Evolutionary conservation across 768 basidiomycete species (phyloP).

Genomic region (Rhizopogon sp.): DNA sequence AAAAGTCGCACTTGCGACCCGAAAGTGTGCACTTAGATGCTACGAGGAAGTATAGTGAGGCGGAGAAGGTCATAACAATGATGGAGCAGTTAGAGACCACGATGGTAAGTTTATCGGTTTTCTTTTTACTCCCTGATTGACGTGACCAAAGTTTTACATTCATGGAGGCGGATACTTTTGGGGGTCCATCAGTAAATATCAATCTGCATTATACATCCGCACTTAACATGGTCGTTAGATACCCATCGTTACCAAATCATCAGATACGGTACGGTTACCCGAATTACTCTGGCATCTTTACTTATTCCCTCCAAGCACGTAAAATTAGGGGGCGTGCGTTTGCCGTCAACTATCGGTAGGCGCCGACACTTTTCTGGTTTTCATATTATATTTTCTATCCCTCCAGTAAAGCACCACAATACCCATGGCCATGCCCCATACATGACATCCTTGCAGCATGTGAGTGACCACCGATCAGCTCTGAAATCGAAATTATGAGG

Average conservation of each 20-base stretch:
- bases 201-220: not conserved
- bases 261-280: constrained; percentile 38
- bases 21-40: constrained; percentile 15
- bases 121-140: not conserved
- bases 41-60: constrained; percentile 28
- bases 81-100: constrained; percentile 55
- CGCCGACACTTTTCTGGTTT: not conserved
- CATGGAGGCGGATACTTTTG: constrained; percentile 68
- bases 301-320: constrained; percentile 40
- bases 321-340: constrained; percentile 71
- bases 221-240: constrained; percentile 26
- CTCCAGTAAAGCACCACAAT: constrained; percentile 72
- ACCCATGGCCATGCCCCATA: constrained; percentile 75
- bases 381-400: constrained; percentile 8
- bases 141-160: constrained; percentile 48
- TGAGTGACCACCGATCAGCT: constrained; percentile 13
- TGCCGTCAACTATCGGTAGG: constrained; percentile 48
- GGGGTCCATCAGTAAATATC: constrained; percentile 51
- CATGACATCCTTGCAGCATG: constrained; percentile 78
- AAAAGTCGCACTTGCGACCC: constrained; percentile 38
- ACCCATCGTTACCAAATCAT: constrained; percentile 59
- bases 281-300: not conserved
- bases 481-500: not conserved
- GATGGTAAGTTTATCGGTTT: constrained; percentile 34
- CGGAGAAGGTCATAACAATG: constrained; percentile 35